Base-by-base conservation (phyloP, 257 asterid genomes). In the Solanum pinnatisectum region DNA sequence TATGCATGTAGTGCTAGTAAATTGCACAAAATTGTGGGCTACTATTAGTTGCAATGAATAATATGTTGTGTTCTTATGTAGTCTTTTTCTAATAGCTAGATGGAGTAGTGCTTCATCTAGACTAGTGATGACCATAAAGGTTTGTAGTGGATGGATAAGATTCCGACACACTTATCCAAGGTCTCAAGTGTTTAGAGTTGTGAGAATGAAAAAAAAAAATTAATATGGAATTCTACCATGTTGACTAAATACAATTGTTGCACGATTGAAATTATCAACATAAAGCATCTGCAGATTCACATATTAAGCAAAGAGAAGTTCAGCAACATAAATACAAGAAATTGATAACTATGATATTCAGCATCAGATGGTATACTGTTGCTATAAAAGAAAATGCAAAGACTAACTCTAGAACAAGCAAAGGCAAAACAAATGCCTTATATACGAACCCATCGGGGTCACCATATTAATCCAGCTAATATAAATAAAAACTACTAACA, bases 141-240 rank as follows among this genome's bases (percentile, higher is more conserved):
- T 8, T 16, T 71, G 25, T 16, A n/a, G 4, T 72, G 5, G 22
- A 67, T 67, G 5, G 6, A 32, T 15, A 67, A 27, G 10, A 68
- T 30, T 30, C 37, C 2, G 0, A 13, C 39, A 68, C 20, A 30
- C 37, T 68, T 70, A 71, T 33, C n/a, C 2, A 15, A 3, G 77
- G 2, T 8, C 0, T 8, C 10, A 0, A 13, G 3, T 68, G 32
- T 23, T 71, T 0, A n/a, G 7, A 72, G 4, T 18, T 4, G 0
- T 4, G 0, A 15, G 25, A 72, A 72, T 18, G 2, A 60, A 23
- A 72, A 14, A 72, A 14, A 23, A 71, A 18, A 32, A 3, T 1
- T 68, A 3, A 30, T 7, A 30, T 5, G 12, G 10, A 9, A 70
- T 11, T 32, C n/a, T 71, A 72, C 79, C 4, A 30, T 30, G 37